Conservation (phyloP, 495 filamentous ascomycete genomes). For the Physcia stellaris region DNA sequence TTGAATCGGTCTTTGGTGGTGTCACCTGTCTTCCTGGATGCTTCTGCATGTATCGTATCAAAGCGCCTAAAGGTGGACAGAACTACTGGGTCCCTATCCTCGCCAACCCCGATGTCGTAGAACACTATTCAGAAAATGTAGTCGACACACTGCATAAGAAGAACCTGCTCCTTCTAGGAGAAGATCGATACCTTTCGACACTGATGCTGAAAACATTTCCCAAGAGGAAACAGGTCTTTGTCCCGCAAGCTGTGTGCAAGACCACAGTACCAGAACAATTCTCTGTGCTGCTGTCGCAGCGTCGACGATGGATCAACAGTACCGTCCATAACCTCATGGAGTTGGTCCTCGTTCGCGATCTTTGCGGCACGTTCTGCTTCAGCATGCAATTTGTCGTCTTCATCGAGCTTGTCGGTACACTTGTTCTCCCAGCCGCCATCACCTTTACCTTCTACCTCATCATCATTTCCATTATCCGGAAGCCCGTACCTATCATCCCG, state of each 20-base stretch:
- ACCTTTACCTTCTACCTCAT: conserved; percentile 94
- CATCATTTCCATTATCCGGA: conserved; percentile 69
- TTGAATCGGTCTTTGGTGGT: conserved; percentile 97
- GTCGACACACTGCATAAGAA: conserved; percentile 99
- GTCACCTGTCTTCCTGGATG: conserved; percentile 97
- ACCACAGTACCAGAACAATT: conserved; percentile 92
- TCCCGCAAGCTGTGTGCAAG: conserved; percentile 97
- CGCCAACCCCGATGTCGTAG: conserved; percentile 95
- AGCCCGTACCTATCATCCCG: conserved; percentile 83
- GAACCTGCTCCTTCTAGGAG: conserved; percentile 87
- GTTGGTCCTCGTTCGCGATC: conserved; percentile 83
- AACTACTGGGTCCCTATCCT: conserved; percentile 99
- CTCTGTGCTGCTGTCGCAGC: conserved; percentile 81
- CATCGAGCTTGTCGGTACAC: conserved; percentile 86
- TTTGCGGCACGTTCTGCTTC: conserved; percentile 99
- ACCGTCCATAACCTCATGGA: conserved; percentile 99
- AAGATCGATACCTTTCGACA: conserved; percentile 93
- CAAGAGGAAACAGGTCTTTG: conserved; percentile 97
- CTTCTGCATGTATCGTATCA: conserved; percentile 99
- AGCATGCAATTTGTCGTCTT: conserved; percentile 99
- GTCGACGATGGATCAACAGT: conserved; percentile 97
- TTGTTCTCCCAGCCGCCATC: conserved; percentile 92
- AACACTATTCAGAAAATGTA: conserved; percentile 98
- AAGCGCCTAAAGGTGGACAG: conserved; percentile 93
- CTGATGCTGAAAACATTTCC: conserved; percentile 98